Conservation (phyloP, 306 rosid genomes). For the Dryas alaskensis region DNA sequence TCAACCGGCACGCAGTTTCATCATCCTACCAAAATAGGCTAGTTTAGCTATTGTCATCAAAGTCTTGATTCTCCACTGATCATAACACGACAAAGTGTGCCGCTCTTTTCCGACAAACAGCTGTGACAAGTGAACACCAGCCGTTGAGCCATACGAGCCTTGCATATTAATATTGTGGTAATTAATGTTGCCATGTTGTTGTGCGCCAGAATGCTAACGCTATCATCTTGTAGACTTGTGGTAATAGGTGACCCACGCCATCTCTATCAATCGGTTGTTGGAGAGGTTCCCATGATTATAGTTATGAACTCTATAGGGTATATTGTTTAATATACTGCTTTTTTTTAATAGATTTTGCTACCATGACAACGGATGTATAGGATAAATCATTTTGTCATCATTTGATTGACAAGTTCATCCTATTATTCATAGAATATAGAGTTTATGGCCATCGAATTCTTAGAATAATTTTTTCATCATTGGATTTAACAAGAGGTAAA, state of each 20-base stretch:
- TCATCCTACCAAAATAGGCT: too few relatives aligned
- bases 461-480: too few relatives aligned
- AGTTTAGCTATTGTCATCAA: too few relatives aligned
- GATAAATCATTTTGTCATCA: too few relatives aligned
- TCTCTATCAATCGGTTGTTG: not conserved
- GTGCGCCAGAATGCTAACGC: not conserved
- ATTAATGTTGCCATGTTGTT: not conserved
- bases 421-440: too few relatives aligned
- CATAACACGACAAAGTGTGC: constrained; percentile 1
- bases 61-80: constrained; percentile 3
- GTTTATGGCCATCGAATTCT: too few relatives aligned
- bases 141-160: not conserved
- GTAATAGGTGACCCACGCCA: not conserved
- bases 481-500: too few relatives aligned
- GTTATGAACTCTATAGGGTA: not conserved
- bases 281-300: too few relatives aligned
- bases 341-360: too few relatives aligned
- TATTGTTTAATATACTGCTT: not conserved
- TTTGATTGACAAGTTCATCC: too few relatives aligned
- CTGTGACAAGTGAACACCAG: constrained; percentile 15
- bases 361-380: too few relatives aligned
- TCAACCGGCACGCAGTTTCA: too few relatives aligned
- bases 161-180: not conserved
- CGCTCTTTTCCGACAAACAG: not conserved
- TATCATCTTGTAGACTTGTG: not conserved